Base-by-base conservation (phyloP, 179 eudicot species). In the Amaranthus tricolor region DNA sequence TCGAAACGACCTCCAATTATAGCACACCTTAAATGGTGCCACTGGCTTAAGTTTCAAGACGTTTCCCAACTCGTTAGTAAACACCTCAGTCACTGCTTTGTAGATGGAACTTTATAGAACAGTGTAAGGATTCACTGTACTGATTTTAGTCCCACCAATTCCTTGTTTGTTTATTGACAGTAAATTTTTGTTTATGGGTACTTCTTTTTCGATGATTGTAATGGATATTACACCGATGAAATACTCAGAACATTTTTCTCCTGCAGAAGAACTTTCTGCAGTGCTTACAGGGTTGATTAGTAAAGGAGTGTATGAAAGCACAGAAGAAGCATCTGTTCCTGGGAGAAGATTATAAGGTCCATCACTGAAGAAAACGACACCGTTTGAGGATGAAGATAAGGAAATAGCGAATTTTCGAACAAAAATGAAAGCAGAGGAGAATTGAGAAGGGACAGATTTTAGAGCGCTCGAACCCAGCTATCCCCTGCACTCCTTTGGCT, bases 401-500 rank as follows among this genome's bases (percentile, higher is more conserved):
- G 89, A 89, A 9, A 89, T 53, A 20, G 93, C 85, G 48, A 89
- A 89, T 55, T 81, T 85, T 17, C 63, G 45, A 7, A 68, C 69
- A 72, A 84, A 82, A 52, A 85, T 82, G 12, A 85, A 86, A 0
- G 76, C 56, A 0, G 73, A 16, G 5, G 85, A 72, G 40, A 87
- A 85, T 64, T 85, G 85, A 5, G 78, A 47, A 3, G 89, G 88
- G 9, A 85, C 80, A 9, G 81, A 85, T 64, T 53, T 48, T 72
- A 40, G 82, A 74, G 57, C 82, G 56, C 24, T 90, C 90, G n/a
- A 89, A 71, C 16, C 90, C 90, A 9, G 82, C 88, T 3, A 89
- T 80, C 0, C 92, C 92, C 15, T 70, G 66, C 0, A 68, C 81
- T 16, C 69, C 82, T 1, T 65, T 64, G 11, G 85, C 78, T 6